A percentile compares a stretch with the other conserved stretches of the same genome.
Conservation (phyloP, 2,329 filamentous ascomycete species). For the Immersiporthe knoxdaviesiana region DNA sequence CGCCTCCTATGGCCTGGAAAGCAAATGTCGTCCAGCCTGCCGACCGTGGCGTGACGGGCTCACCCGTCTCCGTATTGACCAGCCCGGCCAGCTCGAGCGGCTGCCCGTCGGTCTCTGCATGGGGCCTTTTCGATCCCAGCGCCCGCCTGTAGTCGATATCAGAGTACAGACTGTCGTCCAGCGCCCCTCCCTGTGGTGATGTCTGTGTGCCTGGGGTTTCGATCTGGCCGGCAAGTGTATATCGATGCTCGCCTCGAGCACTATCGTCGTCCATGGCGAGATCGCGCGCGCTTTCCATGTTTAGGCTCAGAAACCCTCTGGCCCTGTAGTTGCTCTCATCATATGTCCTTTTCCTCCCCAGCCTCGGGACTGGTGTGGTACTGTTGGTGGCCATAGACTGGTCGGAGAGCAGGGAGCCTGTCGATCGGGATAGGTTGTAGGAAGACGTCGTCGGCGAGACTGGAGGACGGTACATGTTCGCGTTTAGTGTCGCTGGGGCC, state of each 20-base stretch:
- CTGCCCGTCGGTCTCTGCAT: constrained; percentile 43
- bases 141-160: constrained; percentile 59
- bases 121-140: constrained; percentile 51
- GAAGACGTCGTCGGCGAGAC: constrained; percentile 34
- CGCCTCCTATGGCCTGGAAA: constrained; percentile 64
- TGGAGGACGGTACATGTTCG: constrained; percentile 41
- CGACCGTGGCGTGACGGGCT: constrained; percentile 34
- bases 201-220: constrained; percentile 47
- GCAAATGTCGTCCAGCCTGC: constrained; percentile 62
- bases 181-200: constrained; percentile 38
- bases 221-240: constrained; percentile 58
- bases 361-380: constrained; percentile 37
- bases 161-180: constrained; percentile 61
- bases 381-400: constrained; percentile 36
- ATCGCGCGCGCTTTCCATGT: constrained; percentile 36
- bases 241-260: constrained; percentile 39
- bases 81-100: constrained; percentile 38
- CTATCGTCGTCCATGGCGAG: constrained; percentile 32
- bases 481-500: constrained; percentile 36
- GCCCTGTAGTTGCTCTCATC: constrained; percentile 33
- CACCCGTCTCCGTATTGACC: constrained; percentile 36
- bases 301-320: constrained; percentile 32
- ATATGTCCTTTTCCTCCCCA: constrained; percentile 52
- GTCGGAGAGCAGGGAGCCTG: constrained; percentile 45
- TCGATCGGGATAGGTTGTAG: constrained; percentile 41